Evolutionary conservation across 257 asterid species (phyloP).

Genomic region (Nyctanthes arbortristis): DNA sequence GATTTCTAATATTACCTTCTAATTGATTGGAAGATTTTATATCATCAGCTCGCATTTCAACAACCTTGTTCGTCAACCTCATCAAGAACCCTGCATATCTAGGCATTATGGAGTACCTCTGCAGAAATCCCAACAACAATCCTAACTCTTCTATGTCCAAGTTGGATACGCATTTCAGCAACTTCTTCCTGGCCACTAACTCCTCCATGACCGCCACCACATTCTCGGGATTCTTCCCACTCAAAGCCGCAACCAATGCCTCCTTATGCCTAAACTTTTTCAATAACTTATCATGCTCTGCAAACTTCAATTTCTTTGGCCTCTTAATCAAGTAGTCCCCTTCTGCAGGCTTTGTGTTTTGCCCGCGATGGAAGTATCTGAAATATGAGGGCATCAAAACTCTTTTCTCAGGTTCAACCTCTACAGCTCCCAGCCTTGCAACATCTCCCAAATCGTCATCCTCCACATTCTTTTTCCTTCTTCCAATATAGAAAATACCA

Average conservation of each 20-base stretch:
- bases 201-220: conserved; percentile 95
- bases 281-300: conserved; percentile 71
- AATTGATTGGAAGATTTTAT: conserved; percentile 50
- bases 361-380: conserved; percentile 87
- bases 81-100: conserved; percentile 63
- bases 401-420: conserved; percentile 45
- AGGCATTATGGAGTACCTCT: conserved; percentile 69
- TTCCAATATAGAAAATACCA: conserved; percentile 70
- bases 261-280: conserved; percentile 86
- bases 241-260: conserved; percentile 69
- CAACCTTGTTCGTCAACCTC: conserved; percentile 58
- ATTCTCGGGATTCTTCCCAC: conserved; percentile 56
- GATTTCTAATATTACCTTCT: conserved; percentile 57
- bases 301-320: conserved; percentile 70
- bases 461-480: conserved; percentile 53
- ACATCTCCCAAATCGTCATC: conserved; percentile 27
- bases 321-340: conserved; percentile 67
- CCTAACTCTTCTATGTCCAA: conserved; percentile 71
- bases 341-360: conserved; percentile 65
- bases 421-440: conserved; percentile 43
- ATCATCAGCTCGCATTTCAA: conserved; percentile 74
- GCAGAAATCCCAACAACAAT: conserved; percentile 64
- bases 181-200: conserved; percentile 75
- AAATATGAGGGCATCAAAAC: conserved; percentile 75
- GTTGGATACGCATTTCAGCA: conserved; percentile 63